phyloP scores from a whole-genome alignment of 768 basidiomycete genomes.

The Mycena amicta region DNA sequence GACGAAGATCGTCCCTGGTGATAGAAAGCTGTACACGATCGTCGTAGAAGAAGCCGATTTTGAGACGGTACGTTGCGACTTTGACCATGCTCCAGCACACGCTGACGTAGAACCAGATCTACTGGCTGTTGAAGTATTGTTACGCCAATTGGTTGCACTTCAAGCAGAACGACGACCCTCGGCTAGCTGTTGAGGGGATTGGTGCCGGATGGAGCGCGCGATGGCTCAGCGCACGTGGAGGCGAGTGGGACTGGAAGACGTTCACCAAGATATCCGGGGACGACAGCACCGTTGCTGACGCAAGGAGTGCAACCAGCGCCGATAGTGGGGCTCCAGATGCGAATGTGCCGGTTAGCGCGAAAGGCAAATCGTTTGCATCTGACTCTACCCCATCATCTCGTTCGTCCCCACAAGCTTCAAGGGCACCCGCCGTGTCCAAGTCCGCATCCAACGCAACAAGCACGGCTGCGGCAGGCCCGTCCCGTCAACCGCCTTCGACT shows the following conservation, averaged over 20 bases:
- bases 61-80: conserved; percentile 42
- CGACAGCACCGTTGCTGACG: conserved; percentile 39
- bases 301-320: conserved; percentile 52
- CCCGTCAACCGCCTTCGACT: conserved; percentile 24
- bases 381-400: conserved; percentile 23
- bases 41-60: conserved; percentile 82
- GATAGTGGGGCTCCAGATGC: conserved; percentile 45
- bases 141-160: conserved; percentile 79
- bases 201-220: conserved; percentile 68
- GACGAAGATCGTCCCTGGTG: conserved; percentile 43
- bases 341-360: conserved; percentile 32
- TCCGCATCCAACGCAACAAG: conserved; percentile 25
- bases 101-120: background rate
- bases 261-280: conserved; percentile 47
- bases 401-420: conserved; percentile 23
- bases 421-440: conserved; percentile 26
- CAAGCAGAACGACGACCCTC: conserved; percentile 68
- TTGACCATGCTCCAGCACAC: background rate
- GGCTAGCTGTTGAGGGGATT: conserved; percentile 65
- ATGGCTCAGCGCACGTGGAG: conserved; percentile 50
- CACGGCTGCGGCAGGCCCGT: conserved; percentile 16
- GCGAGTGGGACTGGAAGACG: conserved; percentile 75
- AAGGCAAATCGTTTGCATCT: conserved; percentile 30
- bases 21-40: conserved; percentile 62
- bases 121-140: conserved; percentile 73